Percentiles rank a stretch among this genome's conserved stretches.
phyloP scores from a whole-genome alignment of 345 rosid species.

The Dipteronia dyeriana region DNA sequence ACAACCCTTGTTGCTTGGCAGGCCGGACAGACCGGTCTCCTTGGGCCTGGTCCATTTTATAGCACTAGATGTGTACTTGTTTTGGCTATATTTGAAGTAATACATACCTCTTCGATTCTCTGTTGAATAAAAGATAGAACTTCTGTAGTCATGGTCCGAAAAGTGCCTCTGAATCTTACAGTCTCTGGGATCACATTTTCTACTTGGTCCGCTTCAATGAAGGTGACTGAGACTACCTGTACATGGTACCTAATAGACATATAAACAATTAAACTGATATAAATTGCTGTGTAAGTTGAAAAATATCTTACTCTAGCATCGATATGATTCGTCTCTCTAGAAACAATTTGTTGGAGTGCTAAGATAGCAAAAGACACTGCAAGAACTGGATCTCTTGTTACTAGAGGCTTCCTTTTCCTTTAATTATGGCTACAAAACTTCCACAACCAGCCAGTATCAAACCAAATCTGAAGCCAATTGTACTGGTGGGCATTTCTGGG shows the following conservation, averaged over 20 bases:
- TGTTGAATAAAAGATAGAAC: conserved; percentile 37
- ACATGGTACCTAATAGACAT: neutral
- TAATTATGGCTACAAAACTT: conserved; percentile 40
- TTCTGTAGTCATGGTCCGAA: conserved; percentile 46
- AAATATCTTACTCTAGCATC: conserved; percentile 34
- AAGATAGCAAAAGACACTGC: conserved; percentile 47
- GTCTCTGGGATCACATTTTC: conserved; percentile 47
- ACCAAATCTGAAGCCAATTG: conserved; percentile 51
- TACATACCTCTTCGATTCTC: conserved; percentile 49
- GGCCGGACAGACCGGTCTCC: too few relatives aligned
- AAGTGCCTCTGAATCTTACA: conserved; percentile 48
- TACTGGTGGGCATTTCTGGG: conserved; percentile 44
- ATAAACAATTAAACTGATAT: neutral
- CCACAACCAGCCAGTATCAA: conserved; percentile 48
- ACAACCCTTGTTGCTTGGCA: too few relatives aligned
- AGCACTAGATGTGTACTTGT: too few relatives aligned
- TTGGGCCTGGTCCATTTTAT: too few relatives aligned
- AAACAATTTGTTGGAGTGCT: conserved; percentile 52
- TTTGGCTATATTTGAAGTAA: neutral
- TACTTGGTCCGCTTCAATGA: conserved; percentile 44
- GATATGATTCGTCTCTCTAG: conserved; percentile 61
- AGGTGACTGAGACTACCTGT: conserved; percentile 37
- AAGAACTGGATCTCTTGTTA: conserved; percentile 42
- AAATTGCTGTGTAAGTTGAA: neutral
- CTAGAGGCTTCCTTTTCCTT: conserved; percentile 47